Percentiles rank a stretch among this genome's conserved stretches.
Conservation (phyloP, 352 stramenopile species). For the Blastocystis sp. region DNA sequence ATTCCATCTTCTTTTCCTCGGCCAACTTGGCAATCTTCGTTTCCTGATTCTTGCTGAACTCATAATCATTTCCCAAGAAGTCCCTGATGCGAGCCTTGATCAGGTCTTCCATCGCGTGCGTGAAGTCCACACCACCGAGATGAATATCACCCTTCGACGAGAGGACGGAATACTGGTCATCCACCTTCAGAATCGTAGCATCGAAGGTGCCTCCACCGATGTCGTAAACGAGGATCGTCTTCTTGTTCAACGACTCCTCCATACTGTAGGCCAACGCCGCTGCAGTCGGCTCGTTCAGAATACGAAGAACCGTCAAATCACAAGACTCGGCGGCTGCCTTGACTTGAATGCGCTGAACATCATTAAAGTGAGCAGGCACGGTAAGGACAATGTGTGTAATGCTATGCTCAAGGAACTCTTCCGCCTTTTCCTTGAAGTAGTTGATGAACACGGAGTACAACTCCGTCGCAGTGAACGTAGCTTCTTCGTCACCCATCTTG, state of each 20-base stretch:
- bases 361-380: conserved; percentile 47
- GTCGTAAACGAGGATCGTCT: conserved; percentile 94
- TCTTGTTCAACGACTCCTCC: conserved; percentile 88
- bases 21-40: not conserved
- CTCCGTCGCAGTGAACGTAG: not conserved
- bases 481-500: not conserved
- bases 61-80: not conserved
- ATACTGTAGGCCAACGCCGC: conserved; percentile 90
- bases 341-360: not conserved
- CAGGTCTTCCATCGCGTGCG: conserved; percentile 28
- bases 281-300: conserved; percentile 96
- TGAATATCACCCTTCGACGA: conserved; percentile 77
- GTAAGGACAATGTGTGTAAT: conserved; percentile 39
- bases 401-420: not conserved
- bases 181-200: conserved; percentile 81
- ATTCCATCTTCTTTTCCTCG: conserved; percentile 82
- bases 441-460: conserved; percentile 37
- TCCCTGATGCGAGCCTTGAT: not conserved
- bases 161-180: conserved; percentile 89
- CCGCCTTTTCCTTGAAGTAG: conserved; percentile 7
- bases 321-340: conserved; percentile 8
- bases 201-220: conserved; percentile 97
- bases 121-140: conserved; percentile 77
- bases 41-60: not conserved
- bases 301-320: conserved; percentile 89